These are phyloP conservation scores for Mycena epipterygia DNA, from an alignment of 768 basidiomycete species.

Conservation along the genomic window DNA sequence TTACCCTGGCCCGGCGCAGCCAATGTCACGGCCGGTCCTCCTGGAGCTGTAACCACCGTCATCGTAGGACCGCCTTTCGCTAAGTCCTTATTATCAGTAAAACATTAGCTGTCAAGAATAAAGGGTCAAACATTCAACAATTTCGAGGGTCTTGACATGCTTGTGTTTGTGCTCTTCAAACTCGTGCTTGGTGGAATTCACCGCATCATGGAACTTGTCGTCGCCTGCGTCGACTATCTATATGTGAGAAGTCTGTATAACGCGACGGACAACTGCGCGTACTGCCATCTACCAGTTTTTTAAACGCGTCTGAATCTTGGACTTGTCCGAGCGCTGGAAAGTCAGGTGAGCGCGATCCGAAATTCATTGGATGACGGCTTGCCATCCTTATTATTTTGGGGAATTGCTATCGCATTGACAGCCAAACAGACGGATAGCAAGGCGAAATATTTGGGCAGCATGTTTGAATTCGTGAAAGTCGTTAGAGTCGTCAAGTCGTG, in stretches of 20 bases:
- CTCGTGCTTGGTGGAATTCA: not conserved
- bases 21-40: not conserved
- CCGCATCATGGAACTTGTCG: not conserved
- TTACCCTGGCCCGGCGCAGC: not conserved
- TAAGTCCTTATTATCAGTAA: not conserved
- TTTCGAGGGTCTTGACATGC: slow-evolving; percentile 4
- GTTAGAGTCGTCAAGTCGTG: not conserved
- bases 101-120: not conserved
- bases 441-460: slow-evolving; percentile 1
- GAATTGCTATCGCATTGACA: not conserved
- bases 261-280: not conserved
- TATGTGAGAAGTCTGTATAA: not conserved
- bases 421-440: not conserved
- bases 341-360: not conserved
- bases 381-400: not conserved
- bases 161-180: not conserved
- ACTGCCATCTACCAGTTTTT: not conserved
- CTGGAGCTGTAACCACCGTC: not conserved
- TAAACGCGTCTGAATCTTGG: not conserved
- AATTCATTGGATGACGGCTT: too few species aligned
- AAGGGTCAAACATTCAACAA: not conserved
- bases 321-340: not conserved
- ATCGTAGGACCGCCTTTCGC: not conserved
- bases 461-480: not conserved
- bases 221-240: not conserved